Evolutionary conservation across 1,284 basidiomycete genomes (phyloP), one percentile per base, ranked within the genome.

Genomic region (Earliella scabrosa): DNA sequence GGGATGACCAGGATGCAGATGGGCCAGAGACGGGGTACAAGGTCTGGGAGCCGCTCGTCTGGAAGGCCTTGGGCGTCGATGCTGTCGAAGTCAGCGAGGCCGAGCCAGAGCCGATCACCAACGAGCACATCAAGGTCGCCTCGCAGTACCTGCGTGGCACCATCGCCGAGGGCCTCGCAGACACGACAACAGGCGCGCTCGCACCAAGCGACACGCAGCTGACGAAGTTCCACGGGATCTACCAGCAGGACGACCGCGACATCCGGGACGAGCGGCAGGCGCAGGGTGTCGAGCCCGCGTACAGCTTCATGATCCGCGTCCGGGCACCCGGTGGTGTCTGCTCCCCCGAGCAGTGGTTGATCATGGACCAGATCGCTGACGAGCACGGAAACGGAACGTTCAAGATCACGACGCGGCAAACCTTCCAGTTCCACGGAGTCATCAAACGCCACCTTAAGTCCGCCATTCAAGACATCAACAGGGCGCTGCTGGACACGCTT

Each of bases 361-460:
- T 90, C 67, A 93, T 99, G 85, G 95, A 98, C 77, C 87, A 90
- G 64, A 98, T 99, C 63, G 87, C 95, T 54, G 96, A 98, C 70
- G 92, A 96, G 75, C 94, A 97, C 74, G 97, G 95, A 26, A 93
- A 90, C 68, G 86, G 92, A 54, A 96, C 96, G 14, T 91, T 99
- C 79, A 99, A 99, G 82, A 90, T 99, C 66, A 99, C 97, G 47
- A 99, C 97, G 26, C 83, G 97, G 60, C 89, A 96, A 76, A 99
- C 97, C n/a, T 98, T 98, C 88, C 97, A 99, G 78, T 99, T 98
- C 84, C 97, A 99, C 75, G 97, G 97, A 60, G 90, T 99, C 65
- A 91, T 99, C 79, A 99, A 99, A 82, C 84, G 85, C 63, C 93
- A 99, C 73, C 77, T 99, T 73, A 99, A 99, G 79, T 87, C 91